Percentiles rank a stretch among this genome's conserved stretches.
These are phyloP conservation scores for Salix arbutifolia DNA, from an alignment of 345 rosid genomes.

Conservation along the genomic window DNA sequence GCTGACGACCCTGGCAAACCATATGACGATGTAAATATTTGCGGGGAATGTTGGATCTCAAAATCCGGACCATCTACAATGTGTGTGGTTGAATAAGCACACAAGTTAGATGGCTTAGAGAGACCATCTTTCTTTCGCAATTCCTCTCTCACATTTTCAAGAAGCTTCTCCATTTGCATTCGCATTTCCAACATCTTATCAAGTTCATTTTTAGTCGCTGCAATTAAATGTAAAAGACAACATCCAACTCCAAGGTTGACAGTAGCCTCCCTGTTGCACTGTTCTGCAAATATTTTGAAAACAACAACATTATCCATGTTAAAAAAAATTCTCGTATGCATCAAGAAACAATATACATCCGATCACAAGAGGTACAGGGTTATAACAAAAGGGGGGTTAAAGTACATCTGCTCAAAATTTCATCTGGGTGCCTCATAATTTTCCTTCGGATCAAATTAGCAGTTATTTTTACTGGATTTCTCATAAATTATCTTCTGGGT, in stretches of 20 bases:
- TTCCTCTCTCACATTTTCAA: conserved; percentile 36
- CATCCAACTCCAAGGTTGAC: conserved; percentile 53
- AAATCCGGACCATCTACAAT: conserved; percentile 29
- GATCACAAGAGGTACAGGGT: background rate
- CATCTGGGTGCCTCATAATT: background rate
- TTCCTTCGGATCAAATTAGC: background rate
- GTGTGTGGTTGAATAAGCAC: conserved; percentile 23
- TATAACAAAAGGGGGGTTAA: background rate
- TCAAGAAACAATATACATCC: background rate
- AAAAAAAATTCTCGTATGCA: background rate
- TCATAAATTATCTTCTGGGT: background rate
- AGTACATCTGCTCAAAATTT: background rate
- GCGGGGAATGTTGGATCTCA: conserved; percentile 1
- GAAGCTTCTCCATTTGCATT: conserved; percentile 47
- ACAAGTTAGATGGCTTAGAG: conserved; percentile 10
- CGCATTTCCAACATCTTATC: conserved; percentile 44
- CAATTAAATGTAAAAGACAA: conserved; percentile 47
- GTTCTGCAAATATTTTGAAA: conserved; percentile 18
- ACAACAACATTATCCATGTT: background rate
- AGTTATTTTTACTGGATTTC: background rate
- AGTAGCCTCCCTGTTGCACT: conserved; percentile 23
- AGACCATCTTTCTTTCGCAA: conserved; percentile 17
- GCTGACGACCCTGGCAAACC: conserved; percentile 30
- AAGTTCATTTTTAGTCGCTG: conserved; percentile 55
- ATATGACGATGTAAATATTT: conserved; percentile 10